Base-by-base conservation (phyloP, 805 yeast genomes). In the Nakazawaea ishiwadae region DNA sequence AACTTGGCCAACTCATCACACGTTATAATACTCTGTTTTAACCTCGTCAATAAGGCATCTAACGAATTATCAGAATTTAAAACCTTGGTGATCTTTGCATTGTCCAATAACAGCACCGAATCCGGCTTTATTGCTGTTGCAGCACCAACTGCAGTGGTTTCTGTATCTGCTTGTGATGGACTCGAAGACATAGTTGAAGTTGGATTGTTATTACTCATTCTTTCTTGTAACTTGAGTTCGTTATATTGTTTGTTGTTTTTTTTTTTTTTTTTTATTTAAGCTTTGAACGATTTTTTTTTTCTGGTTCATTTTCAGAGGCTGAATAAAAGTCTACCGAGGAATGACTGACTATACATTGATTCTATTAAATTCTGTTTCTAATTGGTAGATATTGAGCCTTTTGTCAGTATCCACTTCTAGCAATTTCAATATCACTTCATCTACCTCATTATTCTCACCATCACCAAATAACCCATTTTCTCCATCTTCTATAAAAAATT, bases 1-100 rank as follows among this genome's bases (percentile, higher is more conserved):
- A 77, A 93, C 50, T 78, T 77, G 21, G 87, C 70, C 51, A 88
- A 81, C 55, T 93, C 98, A 53, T 89, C 96, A 49, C 95, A 82
- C 0, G 95, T 81, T 46, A 72, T 71, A 33, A 90, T 70, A 44
- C 89, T 78, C 59, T 83, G 91, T 62, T 91, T 91, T 44, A 90
- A 69, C 31, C 95, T 71, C 1, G 71, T 63, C 38, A 90, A 67
- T 15, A 91, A 67, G 0, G 87, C 71, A 46, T 84, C 93, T 39
- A 88, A 73, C 2, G 95, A 85, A 5, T 79, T 71, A 58, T 87
- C 95, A n/a, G 86, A 74, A 46, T 71, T 71, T 52, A 84, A 60
- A 15, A 84, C 69, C 23, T 63, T 57, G 33, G 64, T 54, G 26
- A 84, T 71, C 40, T 70, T 69, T 24, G 76, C 76, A 39, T 71